Base-by-base conservation (phyloP, 345 rosid species). In the Cochlearia excelsa region DNA sequence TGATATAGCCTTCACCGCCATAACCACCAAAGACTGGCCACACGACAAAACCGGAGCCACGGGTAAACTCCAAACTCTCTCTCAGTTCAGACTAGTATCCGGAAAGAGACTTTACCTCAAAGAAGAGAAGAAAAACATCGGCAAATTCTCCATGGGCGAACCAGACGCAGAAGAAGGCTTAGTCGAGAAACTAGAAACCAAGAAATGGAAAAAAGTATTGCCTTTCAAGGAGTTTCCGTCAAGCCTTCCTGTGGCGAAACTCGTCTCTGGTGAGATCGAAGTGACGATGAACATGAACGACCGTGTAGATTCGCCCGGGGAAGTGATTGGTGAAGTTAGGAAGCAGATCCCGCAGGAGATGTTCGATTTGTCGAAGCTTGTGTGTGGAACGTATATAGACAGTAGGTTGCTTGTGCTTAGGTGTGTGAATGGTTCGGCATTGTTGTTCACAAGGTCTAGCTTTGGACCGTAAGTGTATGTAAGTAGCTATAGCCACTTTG, bases 241-340 rank as follows among this genome's bases (percentile, higher is more conserved):
- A 8, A 92, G 95, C 68, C 92, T 92, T 59, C 90, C 95, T 0
- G 96, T 88, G 43, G 82, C 84, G n/a, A 84, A 80, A 68, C 86
- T 92, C 9, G 57, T 76, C 28, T 78, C 93, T 0, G 78, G 72
- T 23, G 87, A 86, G 5, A 73, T 78, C 2, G 84, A 83, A 56
- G 75, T 84, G 29, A 73, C 75, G 0, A 79, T 88, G 83, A 76
- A 34, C 47, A 77, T 92, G 0, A 52, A 48, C n/a, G 75, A 67
- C 52, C 68, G 66, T 61, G 71, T 81, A 6, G 81, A 79, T 26
- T 66, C 70, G 1, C 84, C 87, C 2, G 72, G 74, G 48, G 71
- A 52, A n/a, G 76, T 83, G 41, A 68, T 86, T 63, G 80, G 77
- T 41, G 95, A 93, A 80, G 83, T 85, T 57, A 70, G 94, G 7